Conservation (phyloP, 2,329 filamentous ascomycete genomes). For the Fusarium nematophilum region DNA sequence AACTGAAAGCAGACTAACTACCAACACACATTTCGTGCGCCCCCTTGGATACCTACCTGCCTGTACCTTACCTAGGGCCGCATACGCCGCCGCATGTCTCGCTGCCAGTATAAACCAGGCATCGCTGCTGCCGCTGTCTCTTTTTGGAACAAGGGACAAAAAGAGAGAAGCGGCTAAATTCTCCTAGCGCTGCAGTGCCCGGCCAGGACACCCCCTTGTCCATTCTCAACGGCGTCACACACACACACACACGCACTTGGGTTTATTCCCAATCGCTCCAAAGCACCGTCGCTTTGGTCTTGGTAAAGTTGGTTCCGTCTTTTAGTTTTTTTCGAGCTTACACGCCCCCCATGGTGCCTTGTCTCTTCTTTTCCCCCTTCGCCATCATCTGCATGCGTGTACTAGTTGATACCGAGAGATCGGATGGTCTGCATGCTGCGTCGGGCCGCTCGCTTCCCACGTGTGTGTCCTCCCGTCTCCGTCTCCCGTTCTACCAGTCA, state of each 20-base stretch:
- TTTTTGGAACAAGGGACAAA: not conserved
- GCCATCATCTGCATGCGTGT: conserved; percentile 19
- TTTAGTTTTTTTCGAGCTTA: conserved; percentile 2
- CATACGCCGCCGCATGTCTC: not conserved
- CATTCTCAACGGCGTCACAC: conserved; percentile 41
- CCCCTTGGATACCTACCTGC: not conserved
- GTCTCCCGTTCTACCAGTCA: too few relatives aligned
- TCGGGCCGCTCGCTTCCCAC: not conserved
- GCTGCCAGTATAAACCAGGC: too few relatives aligned
- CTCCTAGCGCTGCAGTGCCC: conserved; percentile 39
- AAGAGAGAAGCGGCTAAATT: conserved; percentile 42
- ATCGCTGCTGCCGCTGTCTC: too few relatives aligned
- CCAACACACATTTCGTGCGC: conserved; percentile 1
- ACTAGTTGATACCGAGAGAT: conserved; percentile 1
- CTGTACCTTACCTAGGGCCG: not conserved
- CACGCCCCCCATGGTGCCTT: conserved; percentile 40
- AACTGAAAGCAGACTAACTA: not conserved
- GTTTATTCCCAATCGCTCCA: conserved; percentile 10
- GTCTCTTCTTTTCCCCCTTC: conserved; percentile 19
- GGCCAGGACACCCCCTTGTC: conserved; percentile 39
- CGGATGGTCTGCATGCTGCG: conserved; percentile 8
- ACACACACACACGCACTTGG: conserved; percentile 31
- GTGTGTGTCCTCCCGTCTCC: not conserved
- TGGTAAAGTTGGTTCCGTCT: conserved; percentile 29
- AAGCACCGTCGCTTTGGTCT: conserved; percentile 22